Base-by-base conservation (phyloP, 768 basidiomycete genomes). In the Boletus pseudopeckii region DNA sequence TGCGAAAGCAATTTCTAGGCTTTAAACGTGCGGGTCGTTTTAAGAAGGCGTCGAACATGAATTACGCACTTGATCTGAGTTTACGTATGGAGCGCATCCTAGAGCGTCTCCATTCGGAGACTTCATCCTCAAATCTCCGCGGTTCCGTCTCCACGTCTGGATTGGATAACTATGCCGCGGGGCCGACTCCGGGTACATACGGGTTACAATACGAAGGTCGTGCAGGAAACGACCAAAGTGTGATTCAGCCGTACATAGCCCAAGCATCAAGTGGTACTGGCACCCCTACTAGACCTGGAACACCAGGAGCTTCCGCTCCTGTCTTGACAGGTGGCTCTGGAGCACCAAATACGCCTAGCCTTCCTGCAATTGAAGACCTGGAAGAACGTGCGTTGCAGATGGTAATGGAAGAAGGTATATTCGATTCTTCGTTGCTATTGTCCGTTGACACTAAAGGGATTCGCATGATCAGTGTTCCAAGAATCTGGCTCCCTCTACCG, bases 11-110 rank as follows among this genome's bases (percentile, higher is more conserved):
- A 8, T 43, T 39, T 17, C 8, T 32, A 71, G 68, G 65, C 4
- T 69, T 63, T n/a, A 72, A 58, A 22, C 71, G 74, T 37, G 68
- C 86, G 5, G 92, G 93, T 32, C 80, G 92, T 20, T 96, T 96
- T 79, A 96, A 96, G 77, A 96, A 96, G 72, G 92, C 92, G 1
- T 86, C 84, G 15, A 96, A 96, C 71, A 85, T 95, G 86, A 96
- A 95, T 66, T 92, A 87, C 61, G 90, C 80, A 20, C 73, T 80
- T 38, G 74, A 72, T 37, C 58, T 80, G 2, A 75, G 75, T 5
- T 64, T 79, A 28, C 71, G 74, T 32, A 63, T 65, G 52, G 68
- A 69, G 17, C 63, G 70, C 37, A 56, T 68, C 24, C 65, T 71
- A 17, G 69, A 69, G 37, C 55, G 36, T 9, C 61, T 71, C 34